These are phyloP conservation scores for Scalesia atractyloides DNA, from an alignment of 129 eudicot genomes.

Conservation along the genomic window DNA sequence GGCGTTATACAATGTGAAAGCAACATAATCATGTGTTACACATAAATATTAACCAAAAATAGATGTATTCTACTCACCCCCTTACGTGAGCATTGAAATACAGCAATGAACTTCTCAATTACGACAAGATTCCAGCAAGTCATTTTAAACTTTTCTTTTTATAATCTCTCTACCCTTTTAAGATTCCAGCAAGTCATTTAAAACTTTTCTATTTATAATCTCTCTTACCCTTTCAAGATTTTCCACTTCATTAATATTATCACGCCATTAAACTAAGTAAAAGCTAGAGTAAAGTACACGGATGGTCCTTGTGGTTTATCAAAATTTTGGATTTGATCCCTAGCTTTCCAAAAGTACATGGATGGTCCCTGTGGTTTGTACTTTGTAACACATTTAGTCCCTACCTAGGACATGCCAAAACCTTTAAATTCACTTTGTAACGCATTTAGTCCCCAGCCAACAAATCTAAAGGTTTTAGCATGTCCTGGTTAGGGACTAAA, in stretches of 20 bases:
- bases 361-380: too few species aligned
- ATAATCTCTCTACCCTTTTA: conserved; percentile 20
- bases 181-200: neutral
- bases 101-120: conserved; percentile 23
- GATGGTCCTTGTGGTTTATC: too few species aligned
- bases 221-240: neutral
- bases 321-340: too few species aligned
- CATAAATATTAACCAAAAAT: conserved; percentile 37
- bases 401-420: too few species aligned
- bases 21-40: conserved; percentile 36
- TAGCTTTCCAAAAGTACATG: too few species aligned
- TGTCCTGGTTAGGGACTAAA: too few species aligned
- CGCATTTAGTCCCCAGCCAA: too few species aligned
- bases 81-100: conserved; percentile 27
- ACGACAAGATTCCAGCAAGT: conserved; percentile 32
- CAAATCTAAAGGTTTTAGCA: too few species aligned
- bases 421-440: too few species aligned
- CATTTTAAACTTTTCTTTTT: conserved; percentile 24
- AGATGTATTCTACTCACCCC: conserved; percentile 18
- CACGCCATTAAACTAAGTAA: conserved; percentile 2
- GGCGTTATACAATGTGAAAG: conserved; percentile 34
- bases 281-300: neutral
- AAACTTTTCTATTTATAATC: conserved; percentile 34
- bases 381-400: too few species aligned
- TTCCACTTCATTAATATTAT: conserved; percentile 4